phyloP scores from a whole-genome alignment of 441 rosid genomes.

The Pelargonium myrrhifolium region DNA sequence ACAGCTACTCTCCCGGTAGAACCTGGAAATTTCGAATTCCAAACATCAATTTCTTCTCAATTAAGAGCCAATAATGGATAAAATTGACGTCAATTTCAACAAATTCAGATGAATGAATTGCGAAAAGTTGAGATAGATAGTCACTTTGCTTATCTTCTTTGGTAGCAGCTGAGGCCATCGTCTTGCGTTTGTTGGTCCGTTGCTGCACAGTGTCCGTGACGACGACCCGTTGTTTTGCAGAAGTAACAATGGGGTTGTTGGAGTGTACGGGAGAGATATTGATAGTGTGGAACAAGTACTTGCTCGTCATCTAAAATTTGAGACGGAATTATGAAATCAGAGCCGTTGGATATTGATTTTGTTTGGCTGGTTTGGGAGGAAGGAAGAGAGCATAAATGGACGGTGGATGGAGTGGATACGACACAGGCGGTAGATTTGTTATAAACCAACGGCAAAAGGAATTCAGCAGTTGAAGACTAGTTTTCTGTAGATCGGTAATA shows the following conservation, averaged over 20 bases:
- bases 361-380: background rate
- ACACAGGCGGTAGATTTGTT: background rate
- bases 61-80: background rate
- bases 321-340: background rate
- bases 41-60: constrained; percentile 3
- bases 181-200: background rate
- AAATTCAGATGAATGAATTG: background rate
- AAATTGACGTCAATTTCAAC: background rate
- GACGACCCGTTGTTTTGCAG: constrained; percentile 3
- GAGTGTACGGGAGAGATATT: background rate
- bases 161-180: background rate
- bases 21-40: constrained; percentile 25
- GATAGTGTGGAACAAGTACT: background rate
- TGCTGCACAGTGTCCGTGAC: background rate
- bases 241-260: background rate
- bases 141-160: background rate
- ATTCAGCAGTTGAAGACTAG: too few relatives aligned
- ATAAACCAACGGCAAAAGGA: background rate
- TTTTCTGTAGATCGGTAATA: too few relatives aligned
- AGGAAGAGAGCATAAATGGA: background rate
- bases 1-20: constrained; percentile 68
- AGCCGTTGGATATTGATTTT: background rate
- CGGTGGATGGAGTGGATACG: background rate
- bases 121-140: background rate
- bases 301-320: background rate